phyloP scores from a whole-genome alignment of 2,329 filamentous ascomycete species.

The Ophiostoma fasciatum region DNA sequence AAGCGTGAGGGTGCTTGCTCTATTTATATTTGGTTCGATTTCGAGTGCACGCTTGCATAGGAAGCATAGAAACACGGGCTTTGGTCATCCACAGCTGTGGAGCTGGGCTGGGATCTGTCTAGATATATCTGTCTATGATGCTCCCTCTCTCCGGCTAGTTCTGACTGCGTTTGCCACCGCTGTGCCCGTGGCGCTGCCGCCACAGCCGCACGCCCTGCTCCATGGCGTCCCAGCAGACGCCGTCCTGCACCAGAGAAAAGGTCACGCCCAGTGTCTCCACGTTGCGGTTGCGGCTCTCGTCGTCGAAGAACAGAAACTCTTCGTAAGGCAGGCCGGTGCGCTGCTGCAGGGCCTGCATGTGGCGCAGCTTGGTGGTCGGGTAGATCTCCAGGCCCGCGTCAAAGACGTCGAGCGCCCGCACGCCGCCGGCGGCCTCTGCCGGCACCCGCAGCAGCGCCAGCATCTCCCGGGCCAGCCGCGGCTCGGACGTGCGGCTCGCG shows the following conservation, averaged over 20 bases:
- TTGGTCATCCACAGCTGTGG: too few species aligned
- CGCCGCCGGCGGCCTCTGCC: conserved; percentile 1
- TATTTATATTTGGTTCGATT: too few species aligned
- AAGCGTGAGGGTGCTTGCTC: too few species aligned
- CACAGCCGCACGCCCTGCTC: conserved; percentile 69
- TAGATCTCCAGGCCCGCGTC: conserved; percentile 50
- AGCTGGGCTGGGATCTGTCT: too few species aligned
- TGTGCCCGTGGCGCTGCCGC: conserved; percentile 35
- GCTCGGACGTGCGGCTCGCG: conserved; percentile 68
- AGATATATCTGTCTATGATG: too few species aligned
- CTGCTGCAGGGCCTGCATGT: conserved; percentile 62
- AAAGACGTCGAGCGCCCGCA: conserved; percentile 40
- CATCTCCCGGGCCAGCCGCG: conserved; percentile 67
- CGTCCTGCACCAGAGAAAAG: conserved; percentile 70
- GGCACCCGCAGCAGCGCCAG: conserved; percentile 56
- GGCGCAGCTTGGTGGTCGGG: conserved; percentile 68
- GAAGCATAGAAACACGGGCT: too few species aligned
- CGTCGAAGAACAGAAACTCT: conserved; percentile 94
- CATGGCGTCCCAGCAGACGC: conserved; percentile 61
- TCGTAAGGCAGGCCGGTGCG: conserved; percentile 56
- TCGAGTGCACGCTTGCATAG: too few species aligned
- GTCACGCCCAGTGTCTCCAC: conserved; percentile 67
- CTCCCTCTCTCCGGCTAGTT: background rate
- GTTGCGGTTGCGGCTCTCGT: conserved; percentile 74
- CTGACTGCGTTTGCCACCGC: conserved; percentile 36